A percentile compares a stretch with the other conserved stretches of the same genome.
Conservation (phyloP, 2,329 filamentous ascomycete species). For the Acarospora socialis region DNA sequence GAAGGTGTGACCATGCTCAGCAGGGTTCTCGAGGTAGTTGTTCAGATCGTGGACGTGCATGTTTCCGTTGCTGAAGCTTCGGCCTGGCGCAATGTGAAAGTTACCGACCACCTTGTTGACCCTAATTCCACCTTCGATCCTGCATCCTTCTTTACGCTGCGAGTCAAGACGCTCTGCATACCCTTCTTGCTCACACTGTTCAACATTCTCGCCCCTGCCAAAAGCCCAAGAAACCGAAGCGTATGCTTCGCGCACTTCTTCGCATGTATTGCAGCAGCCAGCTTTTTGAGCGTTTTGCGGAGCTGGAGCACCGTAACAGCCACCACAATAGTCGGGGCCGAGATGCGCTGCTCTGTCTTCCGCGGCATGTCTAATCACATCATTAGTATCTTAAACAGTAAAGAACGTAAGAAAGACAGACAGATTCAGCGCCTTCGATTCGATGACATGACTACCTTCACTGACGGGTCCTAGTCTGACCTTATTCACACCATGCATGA, state of each 20-base stretch:
- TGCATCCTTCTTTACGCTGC: constrained; percentile 83
- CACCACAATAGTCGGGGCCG: constrained; percentile 82
- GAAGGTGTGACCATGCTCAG: constrained; percentile 66
- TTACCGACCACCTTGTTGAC: constrained; percentile 99
- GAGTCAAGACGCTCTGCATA: constrained; percentile 78
- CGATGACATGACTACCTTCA: constrained; percentile 65
- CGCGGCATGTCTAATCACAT: constrained; percentile 43
- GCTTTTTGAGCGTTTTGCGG: constrained; percentile 58
- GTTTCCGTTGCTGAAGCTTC: constrained; percentile 90
- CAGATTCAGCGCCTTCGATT: constrained; percentile 54
- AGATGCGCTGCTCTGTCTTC: constrained; percentile 63
- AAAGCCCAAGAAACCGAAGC: constrained; percentile 85
- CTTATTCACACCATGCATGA: constrained; percentile 85
- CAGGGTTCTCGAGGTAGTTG: constrained; percentile 71
- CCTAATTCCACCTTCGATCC: constrained; percentile 77
- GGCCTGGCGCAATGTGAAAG: constrained; percentile 93
- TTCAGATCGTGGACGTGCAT: constrained; percentile 96
- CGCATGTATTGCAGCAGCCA: constrained; percentile 95
- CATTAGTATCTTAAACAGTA: constrained; percentile 4
- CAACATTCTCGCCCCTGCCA: constrained; percentile 77
- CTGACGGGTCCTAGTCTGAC: constrained; percentile 59
- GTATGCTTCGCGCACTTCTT: constrained; percentile 92
- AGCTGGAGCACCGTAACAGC: constrained; percentile 73
- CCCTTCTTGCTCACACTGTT: constrained; percentile 90
- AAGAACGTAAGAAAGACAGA: constrained; percentile 27